Evolutionary conservation across 345 rosid species (phyloP).

Genomic region (Xanthoceras sorbifolium): DNA sequence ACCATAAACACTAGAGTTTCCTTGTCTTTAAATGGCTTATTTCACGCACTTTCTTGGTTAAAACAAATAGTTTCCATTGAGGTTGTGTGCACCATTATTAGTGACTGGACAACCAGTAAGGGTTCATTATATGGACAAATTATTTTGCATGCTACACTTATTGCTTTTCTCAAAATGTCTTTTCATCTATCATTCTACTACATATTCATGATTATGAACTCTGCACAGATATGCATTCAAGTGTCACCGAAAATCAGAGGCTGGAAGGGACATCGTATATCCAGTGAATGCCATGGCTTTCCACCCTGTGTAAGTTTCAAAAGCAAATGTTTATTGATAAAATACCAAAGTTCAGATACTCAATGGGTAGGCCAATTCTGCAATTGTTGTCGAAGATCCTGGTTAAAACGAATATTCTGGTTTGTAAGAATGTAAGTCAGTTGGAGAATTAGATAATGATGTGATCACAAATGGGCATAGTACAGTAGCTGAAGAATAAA

Average conservation of each 20-base stretch:
- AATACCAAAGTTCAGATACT: not conserved
- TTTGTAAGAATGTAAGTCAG: not conserved
- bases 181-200: constrained; percentile 1
- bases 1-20: not conserved
- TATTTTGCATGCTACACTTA: not conserved
- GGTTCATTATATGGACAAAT: not conserved
- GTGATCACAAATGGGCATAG: not conserved
- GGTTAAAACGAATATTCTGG: not conserved
- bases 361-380: not conserved
- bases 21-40: not conserved
- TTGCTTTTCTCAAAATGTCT: not conserved
- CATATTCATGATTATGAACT: constrained; percentile 11
- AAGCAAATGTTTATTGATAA: not conserved
- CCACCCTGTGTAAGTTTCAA: constrained; percentile 89
- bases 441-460: not conserved
- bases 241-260: constrained; percentile 97
- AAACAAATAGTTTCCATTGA: not conserved
- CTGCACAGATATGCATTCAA: constrained; percentile 90
- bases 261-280: constrained; percentile 92
- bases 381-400: not conserved
- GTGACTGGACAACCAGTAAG: not conserved
- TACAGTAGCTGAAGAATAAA: not conserved
- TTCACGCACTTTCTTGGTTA: not conserved
- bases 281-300: constrained; percentile 96
- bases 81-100: not conserved